These are phyloP conservation scores for Penicillium freii DNA, from an alignment of 2,329 filamentous ascomycete genomes.

Conservation along the genomic window DNA sequence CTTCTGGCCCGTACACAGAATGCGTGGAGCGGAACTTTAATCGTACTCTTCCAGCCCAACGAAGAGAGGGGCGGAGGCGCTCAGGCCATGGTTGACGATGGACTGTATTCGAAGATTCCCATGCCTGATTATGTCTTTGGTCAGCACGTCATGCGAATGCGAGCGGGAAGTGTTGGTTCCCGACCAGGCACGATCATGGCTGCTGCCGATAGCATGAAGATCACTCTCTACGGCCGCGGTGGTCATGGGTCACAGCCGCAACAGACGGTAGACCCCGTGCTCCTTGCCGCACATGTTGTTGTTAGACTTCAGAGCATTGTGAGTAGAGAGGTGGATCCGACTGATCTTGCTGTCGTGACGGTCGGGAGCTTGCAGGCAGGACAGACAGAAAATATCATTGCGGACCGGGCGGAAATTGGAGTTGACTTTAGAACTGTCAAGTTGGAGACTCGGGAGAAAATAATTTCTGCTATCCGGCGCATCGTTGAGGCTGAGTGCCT, in stretches of 20 bases:
- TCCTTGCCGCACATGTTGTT: slow-evolving; percentile 57
- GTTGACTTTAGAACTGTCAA: slow-evolving; percentile 55
- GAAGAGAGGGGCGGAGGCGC: slow-evolving; percentile 66
- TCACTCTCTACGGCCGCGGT: slow-evolving; percentile 59
- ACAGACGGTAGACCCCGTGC: slow-evolving; percentile 56
- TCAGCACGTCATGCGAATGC: slow-evolving; percentile 54
- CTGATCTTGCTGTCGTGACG: slow-evolving; percentile 57
- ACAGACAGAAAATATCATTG: slow-evolving; percentile 60
- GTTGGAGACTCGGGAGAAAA: slow-evolving; percentile 46
- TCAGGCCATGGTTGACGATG: slow-evolving; percentile 60
- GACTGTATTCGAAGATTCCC: slow-evolving; percentile 53
- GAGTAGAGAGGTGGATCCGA: slow-evolving; percentile 53
- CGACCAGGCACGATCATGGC: slow-evolving; percentile 44
- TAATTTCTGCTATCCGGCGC: slow-evolving; percentile 50
- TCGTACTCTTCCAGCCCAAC: slow-evolving; percentile 65
- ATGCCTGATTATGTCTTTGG: slow-evolving; percentile 57
- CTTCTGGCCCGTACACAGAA: slow-evolving; percentile 47
- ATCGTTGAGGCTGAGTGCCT: slow-evolving; percentile 58
- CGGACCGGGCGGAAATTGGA: slow-evolving; percentile 54
- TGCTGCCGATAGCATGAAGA: slow-evolving; percentile 47
- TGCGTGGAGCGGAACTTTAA: slow-evolving; percentile 61
- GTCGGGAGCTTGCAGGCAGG: slow-evolving; percentile 60
- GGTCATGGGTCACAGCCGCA: slow-evolving; percentile 60
- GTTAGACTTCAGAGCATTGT: slow-evolving; percentile 61
- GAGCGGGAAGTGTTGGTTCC: slow-evolving; percentile 42